Conservation (phyloP, 345 rosid genomes). For the Eucalyptus caleyi region DNA sequence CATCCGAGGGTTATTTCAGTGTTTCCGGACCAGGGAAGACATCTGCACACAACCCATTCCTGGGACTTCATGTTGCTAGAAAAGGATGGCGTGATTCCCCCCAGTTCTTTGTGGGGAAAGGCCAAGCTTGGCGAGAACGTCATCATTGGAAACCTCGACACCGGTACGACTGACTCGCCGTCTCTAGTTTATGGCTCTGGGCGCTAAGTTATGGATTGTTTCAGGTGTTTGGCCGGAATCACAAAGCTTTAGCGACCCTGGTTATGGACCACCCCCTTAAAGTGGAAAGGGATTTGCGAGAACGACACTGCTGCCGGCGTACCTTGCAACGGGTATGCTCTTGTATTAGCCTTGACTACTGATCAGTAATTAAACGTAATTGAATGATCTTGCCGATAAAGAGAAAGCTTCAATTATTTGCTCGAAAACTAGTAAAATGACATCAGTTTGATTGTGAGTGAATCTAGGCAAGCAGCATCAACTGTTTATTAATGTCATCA, state of each 20-base stretch:
- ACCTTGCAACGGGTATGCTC: conserved; percentile 34
- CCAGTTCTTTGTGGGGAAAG: conserved; percentile 20
- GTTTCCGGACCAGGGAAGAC: conserved; percentile 18
- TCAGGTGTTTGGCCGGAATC: conserved; percentile 74
- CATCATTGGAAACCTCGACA: conserved; percentile 45
- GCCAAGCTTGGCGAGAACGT: conserved; percentile 35
- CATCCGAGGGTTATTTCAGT: conserved; percentile 37
- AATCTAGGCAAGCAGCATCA: background rate
- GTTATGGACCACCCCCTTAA: conserved; percentile 30
- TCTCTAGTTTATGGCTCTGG: background rate
- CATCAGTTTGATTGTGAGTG: background rate
- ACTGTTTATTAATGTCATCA: background rate
- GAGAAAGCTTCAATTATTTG: background rate
- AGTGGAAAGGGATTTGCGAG: conserved; percentile 44
- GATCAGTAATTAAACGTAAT: background rate
- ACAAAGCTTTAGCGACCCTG: conserved; percentile 35
- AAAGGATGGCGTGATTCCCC: conserved; percentile 4
- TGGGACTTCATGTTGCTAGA: conserved; percentile 51
- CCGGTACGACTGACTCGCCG: conserved; percentile 12
- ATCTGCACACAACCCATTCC: conserved; percentile 44
- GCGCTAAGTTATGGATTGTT: background rate
- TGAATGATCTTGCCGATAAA: background rate
- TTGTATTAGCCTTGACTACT: background rate
- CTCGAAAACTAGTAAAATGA: background rate
- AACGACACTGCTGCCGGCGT: conserved; percentile 9